Base-by-base conservation (phyloP, 164 flowering plant species). In the Stephania japonica region DNA sequence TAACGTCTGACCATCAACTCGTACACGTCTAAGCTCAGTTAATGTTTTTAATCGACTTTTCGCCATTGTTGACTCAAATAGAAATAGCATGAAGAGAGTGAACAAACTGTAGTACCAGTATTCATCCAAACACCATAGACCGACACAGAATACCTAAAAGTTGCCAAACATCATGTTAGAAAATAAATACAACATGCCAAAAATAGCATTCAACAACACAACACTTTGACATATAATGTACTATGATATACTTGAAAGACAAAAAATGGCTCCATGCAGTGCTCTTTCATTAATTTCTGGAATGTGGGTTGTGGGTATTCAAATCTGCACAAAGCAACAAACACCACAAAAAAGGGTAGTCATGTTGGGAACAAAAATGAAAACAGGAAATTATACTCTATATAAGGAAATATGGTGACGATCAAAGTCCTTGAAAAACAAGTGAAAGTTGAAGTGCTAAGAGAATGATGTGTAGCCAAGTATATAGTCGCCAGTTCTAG, bases 41-140 rank as follows among this genome's bases (percentile, higher is more conserved):
- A 95, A 80, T 67, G 99, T 95, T 84, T 93, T 93, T 74, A 95
- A 81, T 73, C 97, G 93, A 80, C 91, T 87, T 80, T 93, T 95
- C 47, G 97, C 99, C 99, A 95, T 93, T 65, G 99, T 93, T 78
- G 99, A 93, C 84, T 95, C 99, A 81, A 95, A 95, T 90, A 95
- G 81, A 76, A 95, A 93, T 75, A 95, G 89, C 99, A 95, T 95
- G 80, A 93, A 90, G 13, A 95, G 78, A 59, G 99, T 95, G 87
- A 95, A 95, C 86, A 95, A 77, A 78, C 99, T 95, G 84, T 95
- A 95, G 76, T 95, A 93, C 99, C 99, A 95, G 78, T 86, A 95
- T 70, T 95, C 99, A 82, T 95, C 99, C 86, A 95, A 84, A 80
- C 99, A 95, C 99, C 99, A 95, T 41, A 95, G 93, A 65, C 97